Evolutionary conservation across 1,284 basidiomycete species (phyloP).

Genomic region (Pseudozyma tsukubaensis): DNA sequence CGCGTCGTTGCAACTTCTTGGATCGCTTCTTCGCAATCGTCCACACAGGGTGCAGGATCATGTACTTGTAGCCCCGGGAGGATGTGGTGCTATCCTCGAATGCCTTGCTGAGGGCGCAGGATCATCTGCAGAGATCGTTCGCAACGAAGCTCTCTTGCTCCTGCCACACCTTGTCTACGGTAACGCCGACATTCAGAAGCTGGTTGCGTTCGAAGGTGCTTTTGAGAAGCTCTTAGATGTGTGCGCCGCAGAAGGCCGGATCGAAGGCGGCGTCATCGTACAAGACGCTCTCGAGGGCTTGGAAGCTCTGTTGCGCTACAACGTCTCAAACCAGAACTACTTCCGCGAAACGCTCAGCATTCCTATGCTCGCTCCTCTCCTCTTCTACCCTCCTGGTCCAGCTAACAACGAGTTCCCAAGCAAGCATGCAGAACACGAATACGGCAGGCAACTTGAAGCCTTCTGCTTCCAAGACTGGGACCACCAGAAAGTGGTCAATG

Average conservation of each 20-base stretch:
- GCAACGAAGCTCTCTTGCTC: constrained; percentile 75
- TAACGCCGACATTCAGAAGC: constrained; percentile 94
- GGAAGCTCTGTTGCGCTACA: constrained; percentile 87
- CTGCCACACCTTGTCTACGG: constrained; percentile 84
- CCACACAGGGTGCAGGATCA: constrained; percentile 85
- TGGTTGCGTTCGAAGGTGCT: constrained; percentile 94
- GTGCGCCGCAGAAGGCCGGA: constrained; percentile 85
- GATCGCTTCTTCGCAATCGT: constrained; percentile 76
- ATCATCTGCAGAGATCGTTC: constrained; percentile 65
- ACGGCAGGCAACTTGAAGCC: constrained; percentile 76
- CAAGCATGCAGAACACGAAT: constrained; percentile 72
- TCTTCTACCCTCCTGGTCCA: constrained; percentile 80
- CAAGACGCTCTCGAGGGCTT: constrained; percentile 87
- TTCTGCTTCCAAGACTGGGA: constrained; percentile 98
- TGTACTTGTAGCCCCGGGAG: constrained; percentile 84
- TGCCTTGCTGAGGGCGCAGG: constrained; percentile 69
- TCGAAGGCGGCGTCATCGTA: constrained; percentile 85
- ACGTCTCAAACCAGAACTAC: constrained; percentile 97
- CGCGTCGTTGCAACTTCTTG: constrained; percentile 86
- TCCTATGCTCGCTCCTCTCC: constrained; percentile 80
- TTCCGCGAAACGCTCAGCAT: constrained; percentile 92
- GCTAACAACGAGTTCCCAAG: constrained; percentile 66
- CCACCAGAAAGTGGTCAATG: constrained; percentile 84
- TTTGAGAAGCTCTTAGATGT: constrained; percentile 96
- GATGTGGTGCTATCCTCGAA: constrained; percentile 78